Evolutionary conservation across 1,284 basidiomycete genomes (phyloP), one percentile per base, ranked within the genome.

Genomic region (Gomphus bonarii): DNA sequence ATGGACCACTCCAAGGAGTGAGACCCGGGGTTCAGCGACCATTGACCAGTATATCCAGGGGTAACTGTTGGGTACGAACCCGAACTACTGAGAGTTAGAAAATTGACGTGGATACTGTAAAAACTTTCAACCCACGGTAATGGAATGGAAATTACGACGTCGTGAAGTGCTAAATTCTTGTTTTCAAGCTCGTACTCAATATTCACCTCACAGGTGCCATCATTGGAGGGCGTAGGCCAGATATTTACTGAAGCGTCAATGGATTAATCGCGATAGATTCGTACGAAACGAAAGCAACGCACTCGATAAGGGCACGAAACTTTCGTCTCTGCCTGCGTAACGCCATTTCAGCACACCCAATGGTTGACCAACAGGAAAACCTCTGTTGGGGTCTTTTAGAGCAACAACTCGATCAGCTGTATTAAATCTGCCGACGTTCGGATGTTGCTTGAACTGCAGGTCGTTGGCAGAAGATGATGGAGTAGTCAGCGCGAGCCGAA

Each of bases 171-270:
- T 57, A 95, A 72, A 59, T 80, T 81, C 62, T 86, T 82, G 60
- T 92, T 88, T 68, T 95, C 92, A 50, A 98, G 85, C 69, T 98
- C 94, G 69, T 97, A 99, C 70, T 98, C 95, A 65, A 98, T 91
- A 68, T 89, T 95, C 58, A 97, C 91, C 63, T 97, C 93, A 63
- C 86, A 91, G 1, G 85, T 86, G 28, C 92, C 92, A 64, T 93
- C 86, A 63, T 91, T 93, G 51, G 88, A 86, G 1, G 90, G 86
- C 31, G 91, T 88, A 4, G 95, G 95, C 95, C 95, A 98, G 70
- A 91, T 95, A 66, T 93, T 97, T 70, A 98, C 93, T 91, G 47
- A 49, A 40, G 54, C 30, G 22, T 38, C 14, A 30, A 50, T 44
- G 35, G 25, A 20, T 49, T 42, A 57, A 43, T 22, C n/a, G 8